Evolutionary conservation across 2,329 filamentous ascomycete species (phyloP), one percentile per base, ranked within the genome.

Genomic region (Exophiala sideris): DNA sequence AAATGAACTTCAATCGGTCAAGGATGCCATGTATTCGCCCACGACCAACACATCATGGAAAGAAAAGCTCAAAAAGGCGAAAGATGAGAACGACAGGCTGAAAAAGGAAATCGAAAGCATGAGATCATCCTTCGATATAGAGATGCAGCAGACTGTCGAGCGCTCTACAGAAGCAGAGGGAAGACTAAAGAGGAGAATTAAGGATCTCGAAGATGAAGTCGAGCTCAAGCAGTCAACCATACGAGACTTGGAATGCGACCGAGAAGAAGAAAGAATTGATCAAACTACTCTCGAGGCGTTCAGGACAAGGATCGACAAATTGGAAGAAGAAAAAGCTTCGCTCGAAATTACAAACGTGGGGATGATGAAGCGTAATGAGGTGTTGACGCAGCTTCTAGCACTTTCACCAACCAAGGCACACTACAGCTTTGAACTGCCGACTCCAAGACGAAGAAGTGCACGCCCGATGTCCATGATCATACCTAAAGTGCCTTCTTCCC

Each of bases 21-120:
- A 77, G 34, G 68, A 71, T 18, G 66, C 70, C 12, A 63, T 70
- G 45, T 71, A 68, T 33, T 74, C 74, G n/a, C 71, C 75, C 2
- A 59, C 58, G 10, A 60, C 60, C 40, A 57, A 62, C 33, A 38
- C 57, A 10, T 55, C 56, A 5, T 55, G 63, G 52, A 61, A 63
- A 47, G 63, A 65, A 36, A 64, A 65, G 55, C 48, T 65, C 24
- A 59, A 56, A 38, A 67, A 64, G 42, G 54, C 65, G 16, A 67
- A 61, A 48, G 60, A 65, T 7, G 68, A 71, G 53, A 65, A 67
- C 45, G 64, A 65, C 29, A 56, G 64, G 5, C 56, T 71, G n/a
- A 66, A 64, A 39, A 64, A 66, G 50, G 66, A 70, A 53, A 48
- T 71, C 3, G 54, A 61, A 29, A 63, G 64, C 35, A 65, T 66